Evolutionary conservation across 495 filamentous ascomycete species (phyloP).

Genomic region (Aspergillus diversus): DNA sequence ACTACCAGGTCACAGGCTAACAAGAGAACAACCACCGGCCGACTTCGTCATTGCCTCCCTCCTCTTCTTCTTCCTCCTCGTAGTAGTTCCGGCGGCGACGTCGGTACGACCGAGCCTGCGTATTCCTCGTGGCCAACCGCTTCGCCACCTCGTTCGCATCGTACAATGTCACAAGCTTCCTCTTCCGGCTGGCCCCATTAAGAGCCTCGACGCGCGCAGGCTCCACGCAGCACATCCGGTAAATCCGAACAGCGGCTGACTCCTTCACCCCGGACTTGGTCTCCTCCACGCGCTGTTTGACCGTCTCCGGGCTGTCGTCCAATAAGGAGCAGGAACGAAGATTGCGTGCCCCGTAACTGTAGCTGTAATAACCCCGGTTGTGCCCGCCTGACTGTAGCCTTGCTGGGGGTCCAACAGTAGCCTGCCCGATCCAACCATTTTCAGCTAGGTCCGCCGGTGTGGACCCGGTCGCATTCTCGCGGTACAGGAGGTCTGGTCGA

Average conservation of each 20-base stretch:
- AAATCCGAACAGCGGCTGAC: conserved; percentile 12
- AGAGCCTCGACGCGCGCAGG: conserved; percentile 14
- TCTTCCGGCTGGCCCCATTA: conserved; percentile 37
- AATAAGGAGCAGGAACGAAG: conserved; percentile 5
- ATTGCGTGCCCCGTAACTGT: not conserved
- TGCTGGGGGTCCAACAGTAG: conserved; percentile 22
- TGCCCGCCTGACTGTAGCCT: not conserved
- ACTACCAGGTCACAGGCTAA: not conserved
- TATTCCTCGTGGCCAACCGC: conserved; percentile 52
- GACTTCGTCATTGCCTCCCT: conserved; percentile 13
- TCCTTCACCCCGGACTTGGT: conserved; percentile 6
- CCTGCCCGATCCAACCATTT: conserved; percentile 50
- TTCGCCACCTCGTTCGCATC: conserved; percentile 77
- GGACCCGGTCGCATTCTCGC: conserved; percentile 71
- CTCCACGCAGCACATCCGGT: conserved; percentile 29
- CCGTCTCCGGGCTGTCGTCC: conserved; percentile 21
- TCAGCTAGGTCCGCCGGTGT: conserved; percentile 69
- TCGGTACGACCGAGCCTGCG: not conserved
- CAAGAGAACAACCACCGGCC: conserved; percentile 8
- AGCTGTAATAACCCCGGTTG: not conserved
- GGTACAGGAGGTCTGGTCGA: conserved; percentile 60
- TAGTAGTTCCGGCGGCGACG: not conserved
- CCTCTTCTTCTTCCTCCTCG: conserved; percentile 7
- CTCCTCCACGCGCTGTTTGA: conserved; percentile 20
- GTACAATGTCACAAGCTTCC: conserved; percentile 66